Evolutionary conservation across 768 basidiomycete species (phyloP), one percentile per base, ranked within the genome.

Genomic region (Sistotremastrum niveocremeum): DNA sequence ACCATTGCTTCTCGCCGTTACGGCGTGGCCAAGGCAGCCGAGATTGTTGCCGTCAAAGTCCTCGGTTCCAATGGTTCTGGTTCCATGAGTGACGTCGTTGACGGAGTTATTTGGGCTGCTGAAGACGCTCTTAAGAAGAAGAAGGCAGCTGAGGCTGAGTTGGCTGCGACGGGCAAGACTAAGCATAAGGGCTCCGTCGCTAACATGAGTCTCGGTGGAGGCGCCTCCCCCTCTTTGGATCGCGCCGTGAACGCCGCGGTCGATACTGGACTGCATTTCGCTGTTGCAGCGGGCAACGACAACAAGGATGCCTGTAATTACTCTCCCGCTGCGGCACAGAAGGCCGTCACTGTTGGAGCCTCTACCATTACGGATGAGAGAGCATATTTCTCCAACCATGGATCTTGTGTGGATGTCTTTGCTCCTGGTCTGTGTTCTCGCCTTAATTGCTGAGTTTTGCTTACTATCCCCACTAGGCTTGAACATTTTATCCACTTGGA

Each of bases 131-230:
- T 62, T 37, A 53, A 60, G 29, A 86, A 81, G 59, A 74, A 73
- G 0, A 57, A 55, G n/a, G 70, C 70, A 10, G 84, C 88, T 11
- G 67, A 64, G 6, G 72, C 73, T 7, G 87, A 93, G 60, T 59
- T 73, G 50, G 73, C 68, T 44, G 70, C 72, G 32, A 89, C 86
- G 12, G 84, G 87, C 45, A 80, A 74, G 67, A 84, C 82, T 46
- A 66, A 65, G 39, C 86, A 94, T 74, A 93, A 90, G 69, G 95
- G 95, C 28, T 90, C 89, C 11, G 90, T 93, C 45, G 87, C 83
- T 42, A 94, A 94, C 73, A 95, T 99, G 95, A 85, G 82, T 61
- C 81, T 99, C 44, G 95, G 95, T 51, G 95, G 95, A 56, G 88
- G 89, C 49, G 94, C 93, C 69, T 88, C 86, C 4, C 72, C 67